Evolutionary conservation across 2,329 filamentous ascomycete genomes (phyloP), one percentile per base, ranked within the genome.

Genomic region (Herpotrichia juniperi): DNA sequence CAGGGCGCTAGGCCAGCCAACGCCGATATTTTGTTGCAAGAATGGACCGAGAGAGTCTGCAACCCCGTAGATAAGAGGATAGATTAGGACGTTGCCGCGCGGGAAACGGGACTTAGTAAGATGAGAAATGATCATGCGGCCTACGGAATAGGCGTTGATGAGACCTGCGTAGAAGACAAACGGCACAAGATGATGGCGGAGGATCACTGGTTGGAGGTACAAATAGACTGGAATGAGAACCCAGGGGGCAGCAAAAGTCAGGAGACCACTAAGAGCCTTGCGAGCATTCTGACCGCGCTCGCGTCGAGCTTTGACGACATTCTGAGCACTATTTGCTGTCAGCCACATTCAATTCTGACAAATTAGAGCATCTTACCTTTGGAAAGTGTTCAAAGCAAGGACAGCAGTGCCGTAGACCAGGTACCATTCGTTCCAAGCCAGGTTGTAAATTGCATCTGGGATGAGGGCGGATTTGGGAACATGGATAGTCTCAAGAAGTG

Each of bases 41-140:
- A 81, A 80, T 17, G 92, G 90, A 0, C 91, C 93, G 1, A 91
- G 69, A 16, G 89, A 90, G 75, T 99, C 94, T 54, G 90, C 67
- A 16, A 96, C 88, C 51, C 87, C 93, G 61, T 86, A 87, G 25
- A 85, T 82, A 19, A 99, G 81, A 0, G 93, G 93, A 19, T 93
- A 74, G 35, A 87, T 83, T 42, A 97, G 81, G 16, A 97, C 85
- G 74, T 97, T 97, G 75, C 87, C 87, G 80, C 93, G 96, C 5
- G 94, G 94, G 78, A 97, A 99, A 11, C 83, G 83, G 35, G 90
- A 84, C 75, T 93, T 90, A 54, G 93, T 91, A 17, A 99, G 81
- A 75, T 99, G 94, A 0, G 93, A 93, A 37, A 91, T 91, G 76
- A 97, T 97, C 79, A 97, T 97, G 73, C 93, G 89, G 6, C 93